These are phyloP conservation scores for Coelastrella sp. DNA, from an alignment of 139 green algal genomes.

Conservation along the genomic window DNA sequence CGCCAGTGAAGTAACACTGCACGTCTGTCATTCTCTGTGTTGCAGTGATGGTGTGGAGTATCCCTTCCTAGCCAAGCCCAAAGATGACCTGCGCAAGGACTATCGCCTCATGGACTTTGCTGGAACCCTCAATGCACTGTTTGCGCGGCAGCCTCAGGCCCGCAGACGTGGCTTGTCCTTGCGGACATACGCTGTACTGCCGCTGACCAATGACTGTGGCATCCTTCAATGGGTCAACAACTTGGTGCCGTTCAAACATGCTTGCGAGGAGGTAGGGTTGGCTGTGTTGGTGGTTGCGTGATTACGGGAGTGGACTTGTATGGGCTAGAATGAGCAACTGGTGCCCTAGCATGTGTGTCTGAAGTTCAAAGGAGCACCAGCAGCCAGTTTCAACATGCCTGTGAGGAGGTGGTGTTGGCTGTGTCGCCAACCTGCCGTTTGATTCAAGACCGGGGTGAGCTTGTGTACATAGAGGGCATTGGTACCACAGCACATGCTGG, in stretches of 20 bases:
- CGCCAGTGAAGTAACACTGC: not conserved
- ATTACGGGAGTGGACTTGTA: no score
- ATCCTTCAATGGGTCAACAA: constrained; percentile 81
- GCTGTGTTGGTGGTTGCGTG: no score
- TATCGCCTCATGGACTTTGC: constrained; percentile 97
- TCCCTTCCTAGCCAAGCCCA: constrained; percentile 97
- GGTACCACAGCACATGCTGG: no score
- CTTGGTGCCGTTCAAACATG: constrained; percentile 64
- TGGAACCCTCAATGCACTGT: constrained; percentile 56
- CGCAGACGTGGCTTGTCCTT: constrained; percentile 86
- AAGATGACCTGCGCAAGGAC: constrained; percentile 99
- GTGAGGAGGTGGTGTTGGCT: no score
- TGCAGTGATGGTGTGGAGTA: constrained; percentile 89
- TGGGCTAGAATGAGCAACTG: no score
- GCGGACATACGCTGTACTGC: constrained; percentile 90
- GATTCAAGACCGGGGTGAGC: no score
- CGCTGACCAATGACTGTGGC: constrained; percentile 95
- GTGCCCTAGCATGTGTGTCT: no score
- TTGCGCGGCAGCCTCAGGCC: constrained; percentile 48
- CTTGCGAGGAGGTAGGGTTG: constrained; percentile 59
- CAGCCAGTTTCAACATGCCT: no score
- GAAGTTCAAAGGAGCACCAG: no score
- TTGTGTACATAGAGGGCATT: no score
- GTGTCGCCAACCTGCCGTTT: no score
- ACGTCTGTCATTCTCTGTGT: constrained; percentile 22